These are phyloP conservation scores for Starmerella sirachaensis DNA, from an alignment of 805 yeast species.

Conservation along the genomic window DNA sequence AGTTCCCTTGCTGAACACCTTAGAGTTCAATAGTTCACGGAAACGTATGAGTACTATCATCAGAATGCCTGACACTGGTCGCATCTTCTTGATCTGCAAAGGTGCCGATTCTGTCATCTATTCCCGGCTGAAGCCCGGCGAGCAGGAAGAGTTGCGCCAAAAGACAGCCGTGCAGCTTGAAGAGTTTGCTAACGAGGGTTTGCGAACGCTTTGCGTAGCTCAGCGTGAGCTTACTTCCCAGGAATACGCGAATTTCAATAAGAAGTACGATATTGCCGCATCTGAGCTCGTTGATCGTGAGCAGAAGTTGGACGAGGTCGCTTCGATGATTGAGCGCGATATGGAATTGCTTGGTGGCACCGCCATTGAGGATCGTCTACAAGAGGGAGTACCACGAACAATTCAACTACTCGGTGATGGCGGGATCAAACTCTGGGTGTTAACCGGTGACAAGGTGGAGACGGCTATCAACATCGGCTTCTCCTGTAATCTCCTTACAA, in stretches of 20 bases:
- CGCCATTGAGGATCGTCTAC: slow-evolving; percentile 71
- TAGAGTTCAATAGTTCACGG: slow-evolving; percentile 63
- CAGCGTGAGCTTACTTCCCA: slow-evolving; percentile 39
- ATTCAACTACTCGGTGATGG: slow-evolving; percentile 58
- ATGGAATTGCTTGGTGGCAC: slow-evolving; percentile 62
- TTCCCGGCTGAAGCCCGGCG: slow-evolving; percentile 33
- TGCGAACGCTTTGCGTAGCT: slow-evolving; percentile 68
- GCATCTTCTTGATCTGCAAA: slow-evolving; percentile 44
- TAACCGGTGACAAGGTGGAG: slow-evolving; percentile 75
- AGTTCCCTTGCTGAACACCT: slow-evolving; percentile 44
- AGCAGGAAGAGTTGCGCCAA: slow-evolving; percentile 37
- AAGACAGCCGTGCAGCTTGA: slow-evolving; percentile 61
- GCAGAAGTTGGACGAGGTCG: slow-evolving; percentile 43
- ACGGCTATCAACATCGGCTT: slow-evolving; percentile 85
- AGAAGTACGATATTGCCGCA: slow-evolving; percentile 46
- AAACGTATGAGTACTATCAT: slow-evolving; percentile 70
- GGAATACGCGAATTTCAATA: slow-evolving; percentile 44
- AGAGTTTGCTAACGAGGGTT: slow-evolving; percentile 66
- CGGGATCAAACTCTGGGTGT: slow-evolving; percentile 73
- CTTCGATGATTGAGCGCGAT: slow-evolving; percentile 49
- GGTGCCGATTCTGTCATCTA: slow-evolving; percentile 77
- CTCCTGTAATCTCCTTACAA: slow-evolving; percentile 62
- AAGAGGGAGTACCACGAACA: slow-evolving; percentile 69
- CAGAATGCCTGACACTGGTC: slow-evolving; percentile 27
- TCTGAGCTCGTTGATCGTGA: slow-evolving; percentile 52